These are phyloP conservation scores for Cryptosporidium meleagridis DNA, from an alignment of 169 alveolate genomes.

Conservation along the genomic window DNA sequence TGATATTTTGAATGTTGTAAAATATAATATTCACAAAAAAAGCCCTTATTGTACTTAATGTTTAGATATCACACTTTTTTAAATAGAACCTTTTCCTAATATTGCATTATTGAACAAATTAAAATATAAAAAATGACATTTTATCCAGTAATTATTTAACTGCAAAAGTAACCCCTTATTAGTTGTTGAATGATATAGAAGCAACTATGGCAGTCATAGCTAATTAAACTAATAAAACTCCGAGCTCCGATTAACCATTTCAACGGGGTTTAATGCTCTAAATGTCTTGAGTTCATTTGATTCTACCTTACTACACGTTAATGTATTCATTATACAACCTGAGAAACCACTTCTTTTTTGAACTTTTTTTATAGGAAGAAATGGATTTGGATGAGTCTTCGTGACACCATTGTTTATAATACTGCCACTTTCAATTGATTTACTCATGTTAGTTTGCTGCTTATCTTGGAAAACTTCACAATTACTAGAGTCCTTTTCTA, in stretches of 20 bases:
- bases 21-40: neutral
- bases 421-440: neutral
- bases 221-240: conserved; percentile 9
- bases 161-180: neutral
- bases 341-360: conserved; percentile 64
- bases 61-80: too few species aligned
- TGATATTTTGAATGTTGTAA: too few species aligned
- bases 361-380: conserved; percentile 32
- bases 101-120: too few species aligned
- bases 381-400: conserved; percentile 31
- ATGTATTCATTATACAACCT: conserved; percentile 45
- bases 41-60: too few species aligned
- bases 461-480: neutral
- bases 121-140: too few species aligned
- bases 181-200: neutral
- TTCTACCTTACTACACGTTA: conserved; percentile 60
- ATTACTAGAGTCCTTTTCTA: neutral
- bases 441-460: neutral
- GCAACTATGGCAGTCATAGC: too few species aligned
- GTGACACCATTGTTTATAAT: neutral
- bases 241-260: conserved; percentile 5
- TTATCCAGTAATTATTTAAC: neutral
- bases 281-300: conserved; percentile 61
- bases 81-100: too few species aligned
- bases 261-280: conserved; percentile 64